Base-by-base conservation (phyloP, 108 stramenopile species). In the Chaetoceros tenuissimus region DNA sequence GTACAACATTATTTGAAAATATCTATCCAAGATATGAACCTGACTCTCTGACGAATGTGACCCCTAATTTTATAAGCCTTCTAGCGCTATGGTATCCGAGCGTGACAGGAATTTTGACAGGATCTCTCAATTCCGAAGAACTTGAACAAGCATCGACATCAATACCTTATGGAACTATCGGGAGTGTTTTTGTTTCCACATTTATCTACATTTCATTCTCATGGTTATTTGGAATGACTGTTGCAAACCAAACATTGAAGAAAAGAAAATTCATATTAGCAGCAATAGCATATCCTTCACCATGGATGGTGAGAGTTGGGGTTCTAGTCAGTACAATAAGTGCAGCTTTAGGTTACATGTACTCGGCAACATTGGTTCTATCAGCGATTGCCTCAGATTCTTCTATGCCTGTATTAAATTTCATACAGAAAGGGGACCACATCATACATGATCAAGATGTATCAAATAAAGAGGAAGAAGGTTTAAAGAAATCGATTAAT, bases 81-180 rank as follows among this genome's bases (percentile, higher is more conserved):
- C 61, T 91, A 47, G 78, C 85, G 5, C 46, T 91, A 30, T 85
- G 87, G 51, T 91, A 84, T 58, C 89, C 89, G 19, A 69, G 74
- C 21, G 85, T 84, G 47, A 91, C 85, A n/a, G 89, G 89, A 5
- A 82, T 91, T 55, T 74, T 91, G 72, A 77, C 83, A 3, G 89
- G 89, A 22, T 70, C 78, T 21, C 74, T 78, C 51, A 79, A 78
- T 3, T 68, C 59, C 3, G 80, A 75, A 20, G 71, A 69, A 16
- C 75, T 91, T 26, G 74, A 71, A 48, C 63, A 77, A 58, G 86
- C 89, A 31, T 60, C 71, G 2, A 45, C 55, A 10, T 66, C 72
- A 16, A 87, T 91, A 23, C 89, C 89, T 0, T 75, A 64, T 50
- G 89, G 89, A 27, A 91, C 82, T 20, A 52, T 91, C 29, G 23